phyloP scores from a whole-genome alignment of 768 basidiomycete species.

The Pleurotus salmoneostramineus region DNA sequence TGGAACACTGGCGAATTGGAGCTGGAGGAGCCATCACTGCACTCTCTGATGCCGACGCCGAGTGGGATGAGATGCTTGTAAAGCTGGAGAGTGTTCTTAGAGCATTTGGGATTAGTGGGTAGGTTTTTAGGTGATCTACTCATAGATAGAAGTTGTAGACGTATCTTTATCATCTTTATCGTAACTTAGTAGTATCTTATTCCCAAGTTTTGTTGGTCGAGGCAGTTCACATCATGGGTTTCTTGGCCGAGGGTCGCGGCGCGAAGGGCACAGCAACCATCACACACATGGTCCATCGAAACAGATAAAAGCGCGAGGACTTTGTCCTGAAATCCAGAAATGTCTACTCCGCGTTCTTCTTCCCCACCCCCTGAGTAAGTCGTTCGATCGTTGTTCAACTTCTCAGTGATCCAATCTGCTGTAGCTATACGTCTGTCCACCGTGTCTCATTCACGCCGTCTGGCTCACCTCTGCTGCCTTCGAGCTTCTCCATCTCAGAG shows the following conservation, averaged over 20 bases:
- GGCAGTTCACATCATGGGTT: too few relatives aligned
- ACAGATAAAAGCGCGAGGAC: too few relatives aligned
- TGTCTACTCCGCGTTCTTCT: neutral
- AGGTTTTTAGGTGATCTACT: neutral
- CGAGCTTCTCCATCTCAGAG: neutral
- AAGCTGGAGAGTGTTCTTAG: conserved; percentile 79
- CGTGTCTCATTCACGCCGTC: neutral
- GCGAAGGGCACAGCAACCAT: too few relatives aligned
- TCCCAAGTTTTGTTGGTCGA: too few relatives aligned
- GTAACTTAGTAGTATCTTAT: too few relatives aligned
- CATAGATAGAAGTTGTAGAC: neutral
- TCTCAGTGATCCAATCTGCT: neutral
- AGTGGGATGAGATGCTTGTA: conserved; percentile 94
- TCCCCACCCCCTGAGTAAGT: neutral
- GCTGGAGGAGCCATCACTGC: conserved; percentile 98
- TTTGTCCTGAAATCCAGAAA: too few relatives aligned
- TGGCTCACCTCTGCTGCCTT: neutral
- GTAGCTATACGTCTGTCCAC: neutral
- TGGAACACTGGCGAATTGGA: conserved; percentile 73
- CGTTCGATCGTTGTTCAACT: neutral
- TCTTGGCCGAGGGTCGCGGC: too few relatives aligned
- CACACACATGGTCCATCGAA: too few relatives aligned
- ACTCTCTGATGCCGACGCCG: conserved; percentile 75
- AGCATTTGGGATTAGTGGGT: conserved; percentile 42
- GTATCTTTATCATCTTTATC: too few relatives aligned